Evolutionary conservation across 306 rosid genomes (phyloP), one percentile per base, ranked within the genome.

Genomic region (Cucurbita maxima): DNA sequence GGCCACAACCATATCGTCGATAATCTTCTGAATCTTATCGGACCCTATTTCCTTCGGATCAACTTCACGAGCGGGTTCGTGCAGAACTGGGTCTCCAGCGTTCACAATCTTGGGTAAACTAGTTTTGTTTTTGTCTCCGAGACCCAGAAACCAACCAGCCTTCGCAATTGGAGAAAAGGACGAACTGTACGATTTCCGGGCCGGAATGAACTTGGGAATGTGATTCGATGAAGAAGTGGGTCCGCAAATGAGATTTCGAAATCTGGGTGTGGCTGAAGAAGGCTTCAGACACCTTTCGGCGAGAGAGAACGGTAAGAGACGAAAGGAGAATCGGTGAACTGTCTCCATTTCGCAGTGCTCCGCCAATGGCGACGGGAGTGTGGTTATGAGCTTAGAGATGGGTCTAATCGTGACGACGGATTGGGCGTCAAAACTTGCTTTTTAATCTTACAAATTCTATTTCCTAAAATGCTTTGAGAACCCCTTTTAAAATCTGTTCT

Each of bases 11-110:
- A 93, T 93, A 69, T 90, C 90, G 78, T 90, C 96, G 59, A 93
- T 82, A 44, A 90, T 90, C 71, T 88, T 93, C 82, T 93, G 98
- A 13, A 90, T 80, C 79, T 73, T 85, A 61, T 90, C 97, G 7
- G 96, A 90, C 52, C 75, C 86, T 25, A 93, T 80, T 78, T 88
- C 94, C 63, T 8, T 80, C 7, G 79, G 84, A 19, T 79, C 86
- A 44, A 93, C 90, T 56, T 88, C 87, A 12, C 77, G 83, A 5
- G 98, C 94, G 11, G 96, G 88, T 62, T 93, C 94, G 69, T 93
- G 97, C 20, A 93, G 75, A 87, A 93, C 97, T 10, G 97, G 97
- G 81, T 93, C 97, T 41, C 98, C 98, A 4, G 98, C 88, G 85
- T 87, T 87, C n/a, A 90, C 92, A 41, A 83, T 90, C 19, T 87